A percentile compares a stretch with the other conserved stretches of the same genome.
Conservation (phyloP, 2,329 filamentous ascomycete genomes). For the Monosporascus sp. region DNA sequence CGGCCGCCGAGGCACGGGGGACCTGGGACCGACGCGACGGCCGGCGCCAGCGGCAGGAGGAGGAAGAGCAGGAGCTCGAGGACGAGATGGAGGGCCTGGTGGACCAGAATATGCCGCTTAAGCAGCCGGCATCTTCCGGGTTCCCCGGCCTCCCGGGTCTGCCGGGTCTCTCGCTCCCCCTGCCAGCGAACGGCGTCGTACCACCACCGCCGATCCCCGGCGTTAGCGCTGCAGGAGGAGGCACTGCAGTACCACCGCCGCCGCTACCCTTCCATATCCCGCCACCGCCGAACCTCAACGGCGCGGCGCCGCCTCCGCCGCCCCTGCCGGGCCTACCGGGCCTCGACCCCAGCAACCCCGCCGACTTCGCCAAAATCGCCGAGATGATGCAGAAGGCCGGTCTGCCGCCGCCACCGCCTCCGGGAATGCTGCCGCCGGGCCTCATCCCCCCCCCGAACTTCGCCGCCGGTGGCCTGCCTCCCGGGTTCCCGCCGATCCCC, state of each 20-base stretch:
- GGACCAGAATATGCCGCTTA: conserved; percentile 77
- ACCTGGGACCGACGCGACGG: conserved; percentile 82
- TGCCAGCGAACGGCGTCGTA: conserved; percentile 31
- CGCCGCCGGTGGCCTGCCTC: conserved; percentile 26
- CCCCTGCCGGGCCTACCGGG: conserved; percentile 45
- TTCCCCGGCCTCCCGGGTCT: conserved; percentile 56
- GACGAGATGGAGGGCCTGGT: conserved; percentile 90
- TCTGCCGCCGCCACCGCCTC: conserved; percentile 53
- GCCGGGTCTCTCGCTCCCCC: conserved; percentile 39
- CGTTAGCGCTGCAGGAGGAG: conserved; percentile 21
- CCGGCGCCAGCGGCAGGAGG: conserved; percentile 75
- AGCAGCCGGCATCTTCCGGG: conserved; percentile 41
- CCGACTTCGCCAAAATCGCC: conserved; percentile 55
- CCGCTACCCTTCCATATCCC: conserved; percentile 53
- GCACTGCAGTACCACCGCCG: conserved; percentile 36
- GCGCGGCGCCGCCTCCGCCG: conserved; percentile 32
- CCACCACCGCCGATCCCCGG: conserved; percentile 28
- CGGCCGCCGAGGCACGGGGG: conserved; percentile 89
- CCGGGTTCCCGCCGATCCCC: conserved; percentile 27
- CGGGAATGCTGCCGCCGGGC: conserved; percentile 44
- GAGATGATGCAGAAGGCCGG: conserved; percentile 64
- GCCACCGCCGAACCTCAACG: conserved; percentile 32
- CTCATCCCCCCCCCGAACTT: conserved; percentile 42
- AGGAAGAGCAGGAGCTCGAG: conserved; percentile 89
- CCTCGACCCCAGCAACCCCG: conserved; percentile 55